These are phyloP conservation scores for Neoscytalidium dimidiatum DNA, from an alignment of 2,329 filamentous ascomycete species.

Conservation along the genomic window DNA sequence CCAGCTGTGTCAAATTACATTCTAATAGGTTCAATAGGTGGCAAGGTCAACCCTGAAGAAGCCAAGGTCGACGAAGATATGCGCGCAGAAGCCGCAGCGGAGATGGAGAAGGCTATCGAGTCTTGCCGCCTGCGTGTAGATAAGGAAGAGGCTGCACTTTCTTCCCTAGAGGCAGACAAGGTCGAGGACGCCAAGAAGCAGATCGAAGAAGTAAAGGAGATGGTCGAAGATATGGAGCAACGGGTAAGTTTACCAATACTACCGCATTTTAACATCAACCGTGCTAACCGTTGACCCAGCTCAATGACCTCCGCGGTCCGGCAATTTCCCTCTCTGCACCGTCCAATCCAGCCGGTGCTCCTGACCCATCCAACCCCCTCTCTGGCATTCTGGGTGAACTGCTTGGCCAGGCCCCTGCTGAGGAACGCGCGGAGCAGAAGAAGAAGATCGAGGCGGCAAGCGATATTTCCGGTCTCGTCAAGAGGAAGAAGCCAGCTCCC, in stretches of 20 bases:
- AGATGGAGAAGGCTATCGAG: constrained; percentile 73
- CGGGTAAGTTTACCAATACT: constrained; percentile 52
- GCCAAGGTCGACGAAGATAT: constrained; percentile 65
- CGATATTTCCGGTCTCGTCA: constrained; percentile 73
- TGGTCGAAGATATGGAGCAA: constrained; percentile 77
- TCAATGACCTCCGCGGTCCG: constrained; percentile 68
- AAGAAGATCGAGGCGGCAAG: constrained; percentile 74
- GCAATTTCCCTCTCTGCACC: constrained; percentile 61
- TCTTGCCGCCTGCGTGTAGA: constrained; percentile 72
- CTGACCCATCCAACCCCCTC: constrained; percentile 47
- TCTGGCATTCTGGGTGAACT: constrained; percentile 65
- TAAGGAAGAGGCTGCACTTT: constrained; percentile 68
- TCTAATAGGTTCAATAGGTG: constrained; percentile 36
- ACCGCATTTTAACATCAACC: neutral
- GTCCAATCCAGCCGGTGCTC: constrained; percentile 52
- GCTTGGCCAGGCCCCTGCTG: constrained; percentile 62
- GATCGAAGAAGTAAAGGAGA: constrained; percentile 74
- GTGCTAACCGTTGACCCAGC: constrained; percentile 44
- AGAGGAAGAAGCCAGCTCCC: constrained; percentile 56
- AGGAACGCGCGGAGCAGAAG: constrained; percentile 65
- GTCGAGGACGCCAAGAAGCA: constrained; percentile 67
- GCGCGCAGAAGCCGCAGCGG: constrained; percentile 68
- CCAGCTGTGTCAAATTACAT: neutral
- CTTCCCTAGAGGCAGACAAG: constrained; percentile 56
- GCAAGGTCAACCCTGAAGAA: constrained; percentile 44